These are phyloP conservation scores for Talaromyces funiculosus DNA, from an alignment of 2,329 filamentous ascomycete genomes.

Conservation along the genomic window DNA sequence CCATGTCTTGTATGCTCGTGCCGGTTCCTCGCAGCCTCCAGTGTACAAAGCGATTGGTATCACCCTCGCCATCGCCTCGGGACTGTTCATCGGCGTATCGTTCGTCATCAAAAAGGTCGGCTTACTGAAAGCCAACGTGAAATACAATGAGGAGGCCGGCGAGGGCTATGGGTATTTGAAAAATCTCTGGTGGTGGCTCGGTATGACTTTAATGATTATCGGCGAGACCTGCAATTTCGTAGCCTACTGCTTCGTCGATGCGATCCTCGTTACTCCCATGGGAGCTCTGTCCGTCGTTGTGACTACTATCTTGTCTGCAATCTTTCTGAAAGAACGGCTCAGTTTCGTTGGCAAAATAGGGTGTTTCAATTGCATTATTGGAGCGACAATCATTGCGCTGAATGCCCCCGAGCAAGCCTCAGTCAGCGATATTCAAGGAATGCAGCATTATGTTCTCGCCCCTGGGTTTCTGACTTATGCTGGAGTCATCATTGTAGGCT, in stretches of 20 bases:
- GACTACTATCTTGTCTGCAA: conserved; percentile 81
- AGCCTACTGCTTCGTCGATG: conserved; percentile 94
- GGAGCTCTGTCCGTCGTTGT: conserved; percentile 90
- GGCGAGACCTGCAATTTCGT: conserved; percentile 97
- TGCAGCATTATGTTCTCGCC: conserved; percentile 79
- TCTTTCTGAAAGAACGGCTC: conserved; percentile 91
- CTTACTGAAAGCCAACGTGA: conserved; percentile 83
- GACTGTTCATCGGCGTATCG: conserved; percentile 86
- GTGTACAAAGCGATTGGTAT: conserved; percentile 84
- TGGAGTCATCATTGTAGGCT: conserved; percentile 73
- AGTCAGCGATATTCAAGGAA: conserved; percentile 81
- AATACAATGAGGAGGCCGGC: conserved; percentile 92
- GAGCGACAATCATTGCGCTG: conserved; percentile 87
- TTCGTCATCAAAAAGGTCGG: conserved; percentile 96
- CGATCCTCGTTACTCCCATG: conserved; percentile 87
- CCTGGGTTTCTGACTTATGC: conserved; percentile 83
- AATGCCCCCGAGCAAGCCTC: conserved; percentile 85
- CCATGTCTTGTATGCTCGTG: conserved; percentile 42
- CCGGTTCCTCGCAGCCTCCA: conserved; percentile 41
- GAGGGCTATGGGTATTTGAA: conserved; percentile 97
- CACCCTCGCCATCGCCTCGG: conserved; percentile 75
- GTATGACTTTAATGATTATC: conserved; percentile 95
- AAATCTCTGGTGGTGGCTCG: conserved; percentile 89
- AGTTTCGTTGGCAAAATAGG: conserved; percentile 95
- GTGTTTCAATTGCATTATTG: conserved; percentile 91